Conservation (phyloP, 2,329 filamentous ascomycete genomes). For the Fusarium sp. region DNA sequence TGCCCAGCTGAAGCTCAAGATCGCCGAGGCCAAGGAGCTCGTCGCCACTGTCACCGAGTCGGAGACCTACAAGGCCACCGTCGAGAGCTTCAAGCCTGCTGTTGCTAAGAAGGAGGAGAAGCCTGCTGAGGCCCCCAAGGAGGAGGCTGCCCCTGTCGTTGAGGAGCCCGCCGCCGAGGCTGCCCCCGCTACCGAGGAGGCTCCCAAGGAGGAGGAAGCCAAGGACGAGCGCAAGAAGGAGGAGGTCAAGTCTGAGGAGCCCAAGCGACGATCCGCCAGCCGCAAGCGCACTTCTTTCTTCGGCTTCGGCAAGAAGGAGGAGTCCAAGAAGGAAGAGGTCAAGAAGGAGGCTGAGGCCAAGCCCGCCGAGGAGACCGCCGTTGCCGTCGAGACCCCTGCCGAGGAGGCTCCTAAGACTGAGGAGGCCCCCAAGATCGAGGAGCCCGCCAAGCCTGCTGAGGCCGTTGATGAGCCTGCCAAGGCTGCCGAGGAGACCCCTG, state of each 20-base stretch:
- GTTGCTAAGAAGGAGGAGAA: slow-evolving; percentile 58
- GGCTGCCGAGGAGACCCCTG: slow-evolving; percentile 52
- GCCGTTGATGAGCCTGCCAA: slow-evolving; percentile 35
- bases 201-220: slow-evolving; percentile 50
- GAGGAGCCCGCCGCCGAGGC: slow-evolving; percentile 44
- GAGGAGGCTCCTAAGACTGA: slow-evolving; percentile 44
- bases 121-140: slow-evolving; percentile 50
- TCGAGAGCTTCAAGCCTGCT: slow-evolving; percentile 75
- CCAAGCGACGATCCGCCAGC: slow-evolving; percentile 73
- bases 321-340: slow-evolving; percentile 58
- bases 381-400: slow-evolving; percentile 45
- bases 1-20: slow-evolving; percentile 82
- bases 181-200: slow-evolving; percentile 47
- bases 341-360: slow-evolving; percentile 61
- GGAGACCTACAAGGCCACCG: slow-evolving; percentile 88
- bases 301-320: slow-evolving; percentile 69
- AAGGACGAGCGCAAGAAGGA: slow-evolving; percentile 55
- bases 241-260: slow-evolving; percentile 67
- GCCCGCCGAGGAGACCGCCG: slow-evolving; percentile 48
- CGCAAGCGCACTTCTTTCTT: slow-evolving; percentile 76
- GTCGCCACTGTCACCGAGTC: slow-evolving; percentile 78
- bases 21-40: slow-evolving; percentile 85
- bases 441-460: slow-evolving; percentile 31
- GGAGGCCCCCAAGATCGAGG: slow-evolving; percentile 18
- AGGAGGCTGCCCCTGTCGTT: slow-evolving; percentile 45